phyloP scores from a whole-genome alignment of 2,329 filamentous ascomycete genomes.

The Aspergillus arachidicola region DNA sequence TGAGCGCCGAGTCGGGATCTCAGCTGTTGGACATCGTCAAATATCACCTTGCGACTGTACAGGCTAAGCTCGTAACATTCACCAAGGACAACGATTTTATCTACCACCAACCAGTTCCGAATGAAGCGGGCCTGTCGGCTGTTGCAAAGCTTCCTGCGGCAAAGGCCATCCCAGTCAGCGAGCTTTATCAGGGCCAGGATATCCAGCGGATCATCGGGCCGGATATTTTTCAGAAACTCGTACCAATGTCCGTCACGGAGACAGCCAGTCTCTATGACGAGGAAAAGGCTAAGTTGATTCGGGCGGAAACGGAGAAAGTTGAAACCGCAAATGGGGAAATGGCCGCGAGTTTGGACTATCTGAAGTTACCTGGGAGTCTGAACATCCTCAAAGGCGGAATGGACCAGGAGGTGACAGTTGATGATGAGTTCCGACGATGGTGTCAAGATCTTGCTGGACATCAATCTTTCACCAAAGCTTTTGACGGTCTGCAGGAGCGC shows the following conservation, averaged over 20 bases:
- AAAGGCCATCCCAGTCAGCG: slow-evolving; percentile 95
- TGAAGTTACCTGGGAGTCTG: slow-evolving; percentile 84
- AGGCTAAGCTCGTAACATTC: slow-evolving; percentile 75
- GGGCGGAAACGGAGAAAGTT: slow-evolving; percentile 90
- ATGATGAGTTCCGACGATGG: slow-evolving; percentile 91
- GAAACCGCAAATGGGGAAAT: slow-evolving; percentile 94
- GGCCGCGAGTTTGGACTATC: slow-evolving; percentile 90
- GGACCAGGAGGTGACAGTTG: slow-evolving; percentile 83
- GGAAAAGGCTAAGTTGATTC: slow-evolving; percentile 93
- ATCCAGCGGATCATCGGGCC: slow-evolving; percentile 96
- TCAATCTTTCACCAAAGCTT: slow-evolving; percentile 74
- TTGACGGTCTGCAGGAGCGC: slow-evolving; percentile 76
- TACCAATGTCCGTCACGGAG: slow-evolving; percentile 93
- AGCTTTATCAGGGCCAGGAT: slow-evolving; percentile 94
- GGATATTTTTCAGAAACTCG: slow-evolving; percentile 94
- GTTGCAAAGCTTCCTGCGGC: slow-evolving; percentile 92
- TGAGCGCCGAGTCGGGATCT: slow-evolving; percentile 75
- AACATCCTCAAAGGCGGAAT: slow-evolving; percentile 91
- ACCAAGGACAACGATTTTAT: slow-evolving; percentile 97
- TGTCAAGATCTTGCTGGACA: slow-evolving; percentile 90
- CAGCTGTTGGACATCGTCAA: slow-evolving; percentile 80
- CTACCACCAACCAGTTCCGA: slow-evolving; percentile 89
- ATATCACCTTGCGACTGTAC: slow-evolving; percentile 76
- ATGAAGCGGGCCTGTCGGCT: slow-evolving; percentile 76
- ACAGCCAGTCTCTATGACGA: slow-evolving; percentile 97